Conservation (phyloP, 2,329 filamentous ascomycete species). For the Fusarium succisae region DNA sequence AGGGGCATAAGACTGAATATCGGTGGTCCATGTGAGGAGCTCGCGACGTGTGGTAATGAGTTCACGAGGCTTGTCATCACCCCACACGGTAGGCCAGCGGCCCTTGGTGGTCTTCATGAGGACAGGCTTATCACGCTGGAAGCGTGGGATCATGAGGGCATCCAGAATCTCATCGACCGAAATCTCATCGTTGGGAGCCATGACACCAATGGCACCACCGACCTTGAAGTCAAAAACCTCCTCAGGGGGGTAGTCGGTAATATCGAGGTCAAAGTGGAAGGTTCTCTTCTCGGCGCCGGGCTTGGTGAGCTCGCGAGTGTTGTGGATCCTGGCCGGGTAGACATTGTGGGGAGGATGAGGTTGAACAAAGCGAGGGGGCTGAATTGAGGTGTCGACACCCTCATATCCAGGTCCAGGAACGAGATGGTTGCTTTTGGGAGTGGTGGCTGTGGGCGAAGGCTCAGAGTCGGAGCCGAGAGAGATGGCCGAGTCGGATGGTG, state of each 20-base stretch:
- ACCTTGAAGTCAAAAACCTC: slow-evolving; percentile 92
- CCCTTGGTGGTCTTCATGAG: slow-evolving; percentile 81
- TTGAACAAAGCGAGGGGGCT: slow-evolving; percentile 90
- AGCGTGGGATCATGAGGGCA: slow-evolving; percentile 80
- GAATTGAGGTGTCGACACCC: slow-evolving; percentile 65
- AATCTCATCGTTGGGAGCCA: slow-evolving; percentile 81
- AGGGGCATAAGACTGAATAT: slow-evolving; percentile 91
- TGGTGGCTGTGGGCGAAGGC: slow-evolving; percentile 15
- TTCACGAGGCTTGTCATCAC: slow-evolving; percentile 84
- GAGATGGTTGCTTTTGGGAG: slow-evolving; percentile 28
- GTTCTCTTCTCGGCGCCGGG: slow-evolving; percentile 94
- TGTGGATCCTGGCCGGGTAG: slow-evolving; percentile 87
- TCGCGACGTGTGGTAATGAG: slow-evolving; percentile 91
- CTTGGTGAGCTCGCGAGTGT: slow-evolving; percentile 85
- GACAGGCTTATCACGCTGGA: slow-evolving; percentile 84
- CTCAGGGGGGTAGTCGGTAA: slow-evolving; percentile 92
- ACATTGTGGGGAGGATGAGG: slow-evolving; percentile 94
- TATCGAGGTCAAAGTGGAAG: slow-evolving; percentile 96
- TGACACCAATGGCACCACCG: slow-evolving; percentile 92
- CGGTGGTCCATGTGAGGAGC: slow-evolving; percentile 93
- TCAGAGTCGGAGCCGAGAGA: slow-evolving; percentile 52
- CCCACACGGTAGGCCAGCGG: slow-evolving; percentile 98
- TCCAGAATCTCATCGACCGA: slow-evolving; percentile 88
- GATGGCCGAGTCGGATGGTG: slow-evolving; percentile 60
- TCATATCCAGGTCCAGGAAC: slow-evolving; percentile 49